Conservation (phyloP, 371 early-diverging fungal genomes). For the Syncephalis plumigaleata region DNA sequence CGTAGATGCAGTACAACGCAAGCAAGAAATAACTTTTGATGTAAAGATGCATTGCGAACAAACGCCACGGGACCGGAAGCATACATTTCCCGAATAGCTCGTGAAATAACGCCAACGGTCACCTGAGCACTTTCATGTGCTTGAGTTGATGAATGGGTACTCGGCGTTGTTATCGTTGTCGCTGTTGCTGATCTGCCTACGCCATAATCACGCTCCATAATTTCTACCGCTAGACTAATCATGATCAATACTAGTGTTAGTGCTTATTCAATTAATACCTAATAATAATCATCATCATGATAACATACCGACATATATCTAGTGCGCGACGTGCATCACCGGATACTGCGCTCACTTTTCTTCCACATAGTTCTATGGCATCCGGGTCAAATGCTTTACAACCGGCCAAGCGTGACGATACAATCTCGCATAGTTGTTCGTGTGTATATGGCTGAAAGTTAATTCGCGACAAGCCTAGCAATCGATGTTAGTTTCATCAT, state of each 20-base stretch:
- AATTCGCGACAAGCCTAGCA: conserved; percentile 53
- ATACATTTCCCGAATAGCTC: conserved; percentile 73
- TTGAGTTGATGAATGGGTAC: too few relatives aligned
- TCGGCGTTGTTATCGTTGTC: too few relatives aligned
- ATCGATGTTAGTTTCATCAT: conserved; percentile 5
- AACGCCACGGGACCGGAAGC: conserved; percentile 53
- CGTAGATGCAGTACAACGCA: conserved; percentile 43
- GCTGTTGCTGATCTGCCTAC: neutral
- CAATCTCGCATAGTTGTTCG: conserved; percentile 67
- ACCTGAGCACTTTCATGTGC: conserved; percentile 22
- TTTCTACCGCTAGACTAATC: too few relatives aligned
- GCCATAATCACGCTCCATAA: too few relatives aligned
- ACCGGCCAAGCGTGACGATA: conserved; percentile 56
- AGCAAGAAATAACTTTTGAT: conserved; percentile 72
- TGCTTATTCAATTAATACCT: too few relatives aligned
- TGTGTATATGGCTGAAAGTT: conserved; percentile 82
- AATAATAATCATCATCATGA: too few relatives aligned
- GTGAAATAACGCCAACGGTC: conserved; percentile 52
- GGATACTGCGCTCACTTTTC: conserved; percentile 86
- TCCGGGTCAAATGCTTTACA: conserved; percentile 54
- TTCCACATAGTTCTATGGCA: conserved; percentile 85
- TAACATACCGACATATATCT: conserved; percentile 74
- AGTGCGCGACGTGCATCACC: conserved; percentile 95
- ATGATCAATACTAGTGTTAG: too few relatives aligned
- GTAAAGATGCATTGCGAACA: conserved; percentile 48